Percentiles rank a stretch among this genome's conserved stretches.
Conservation (phyloP, 768 basidiomycete species). For the Pleurotus eryngii region DNA sequence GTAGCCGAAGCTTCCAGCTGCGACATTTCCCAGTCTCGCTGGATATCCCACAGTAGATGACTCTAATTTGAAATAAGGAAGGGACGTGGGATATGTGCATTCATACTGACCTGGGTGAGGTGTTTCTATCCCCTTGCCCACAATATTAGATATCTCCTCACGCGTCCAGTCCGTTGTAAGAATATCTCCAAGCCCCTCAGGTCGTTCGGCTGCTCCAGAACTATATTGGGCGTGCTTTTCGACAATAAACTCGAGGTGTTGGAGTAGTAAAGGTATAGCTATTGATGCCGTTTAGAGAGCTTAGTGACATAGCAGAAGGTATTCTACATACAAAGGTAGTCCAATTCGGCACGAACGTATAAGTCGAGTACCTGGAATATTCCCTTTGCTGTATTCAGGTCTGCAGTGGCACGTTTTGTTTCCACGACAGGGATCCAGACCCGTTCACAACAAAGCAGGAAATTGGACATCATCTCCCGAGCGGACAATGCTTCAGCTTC, state of each 20-base stretch:
- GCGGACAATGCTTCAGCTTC: slow-evolving; percentile 59
- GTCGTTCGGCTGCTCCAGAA: slow-evolving; percentile 36
- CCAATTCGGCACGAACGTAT: slow-evolving; percentile 64
- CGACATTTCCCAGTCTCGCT: slow-evolving; percentile 74
- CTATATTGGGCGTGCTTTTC: slow-evolving; percentile 37
- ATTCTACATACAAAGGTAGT: slow-evolving; percentile 71
- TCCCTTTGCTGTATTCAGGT: slow-evolving; percentile 50
- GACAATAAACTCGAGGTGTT: slow-evolving; percentile 62
- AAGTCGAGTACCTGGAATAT: slow-evolving; percentile 54
- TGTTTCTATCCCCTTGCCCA: slow-evolving; percentile 55
- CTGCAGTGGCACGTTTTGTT: slow-evolving; percentile 43
- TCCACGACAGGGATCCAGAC: slow-evolving; percentile 73
- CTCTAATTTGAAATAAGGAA: slow-evolving; percentile 41
- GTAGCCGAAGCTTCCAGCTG: slow-evolving; percentile 46
- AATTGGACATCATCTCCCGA: slow-evolving; percentile 61
- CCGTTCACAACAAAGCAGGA: slow-evolving; percentile 62
- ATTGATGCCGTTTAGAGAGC: slow-evolving; percentile 9
- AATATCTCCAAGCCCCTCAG: slow-evolving; percentile 49
- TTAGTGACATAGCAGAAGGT: background rate
- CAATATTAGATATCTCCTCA: slow-evolving; percentile 47
- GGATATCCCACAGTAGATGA: slow-evolving; percentile 65
- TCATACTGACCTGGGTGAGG: slow-evolving; percentile 51
- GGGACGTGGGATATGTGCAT: too few relatives aligned
- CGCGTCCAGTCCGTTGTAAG: slow-evolving; percentile 67
- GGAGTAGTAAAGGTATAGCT: slow-evolving; percentile 76